A percentile compares a stretch with the other conserved stretches of the same genome.
phyloP scores from a whole-genome alignment of 106 monocot species.

The Dendrobium chrysotoxum region DNA sequence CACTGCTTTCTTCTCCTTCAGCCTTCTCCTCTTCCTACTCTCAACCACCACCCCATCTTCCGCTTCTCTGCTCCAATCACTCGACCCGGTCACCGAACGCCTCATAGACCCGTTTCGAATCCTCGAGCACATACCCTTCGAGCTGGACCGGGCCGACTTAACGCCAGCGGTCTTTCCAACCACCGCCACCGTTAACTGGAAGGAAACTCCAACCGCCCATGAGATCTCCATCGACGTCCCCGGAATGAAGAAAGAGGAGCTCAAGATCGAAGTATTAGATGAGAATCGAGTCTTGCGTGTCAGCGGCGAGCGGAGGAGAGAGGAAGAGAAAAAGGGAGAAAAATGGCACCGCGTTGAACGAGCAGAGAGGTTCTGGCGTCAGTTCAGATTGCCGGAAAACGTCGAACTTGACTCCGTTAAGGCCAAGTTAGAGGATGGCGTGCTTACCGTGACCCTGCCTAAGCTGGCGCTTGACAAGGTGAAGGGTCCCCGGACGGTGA shows the following conservation, averaged over 20 bases:
- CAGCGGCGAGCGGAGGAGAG: constrained; percentile 59
- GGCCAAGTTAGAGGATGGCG: constrained; percentile 35
- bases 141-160: constrained; percentile 41
- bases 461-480: constrained; percentile 60
- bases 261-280: constrained; percentile 57
- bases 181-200: constrained; percentile 67
- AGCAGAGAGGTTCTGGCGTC: constrained; percentile 65
- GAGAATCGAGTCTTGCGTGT: constrained; percentile 54
- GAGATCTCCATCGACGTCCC: constrained; percentile 72
- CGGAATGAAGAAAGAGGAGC: constrained; percentile 54
- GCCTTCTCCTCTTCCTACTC: not conserved
- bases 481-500: constrained; percentile 47
- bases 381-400: constrained; percentile 67
- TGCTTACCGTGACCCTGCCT: constrained; percentile 37
- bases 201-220: constrained; percentile 61
- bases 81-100: constrained; percentile 1
- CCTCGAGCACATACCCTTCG: constrained; percentile 67
- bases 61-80: not conserved
- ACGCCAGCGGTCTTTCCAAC: constrained; percentile 20
- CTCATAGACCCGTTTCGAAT: constrained; percentile 51
- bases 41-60: too few species aligned
- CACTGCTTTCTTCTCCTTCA: not conserved
- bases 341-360: constrained; percentile 64
- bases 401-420: constrained; percentile 39
- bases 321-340: constrained; percentile 53